Conservation (phyloP, 2,329 filamentous ascomycete species). For the Rhynchosporium secalis region DNA sequence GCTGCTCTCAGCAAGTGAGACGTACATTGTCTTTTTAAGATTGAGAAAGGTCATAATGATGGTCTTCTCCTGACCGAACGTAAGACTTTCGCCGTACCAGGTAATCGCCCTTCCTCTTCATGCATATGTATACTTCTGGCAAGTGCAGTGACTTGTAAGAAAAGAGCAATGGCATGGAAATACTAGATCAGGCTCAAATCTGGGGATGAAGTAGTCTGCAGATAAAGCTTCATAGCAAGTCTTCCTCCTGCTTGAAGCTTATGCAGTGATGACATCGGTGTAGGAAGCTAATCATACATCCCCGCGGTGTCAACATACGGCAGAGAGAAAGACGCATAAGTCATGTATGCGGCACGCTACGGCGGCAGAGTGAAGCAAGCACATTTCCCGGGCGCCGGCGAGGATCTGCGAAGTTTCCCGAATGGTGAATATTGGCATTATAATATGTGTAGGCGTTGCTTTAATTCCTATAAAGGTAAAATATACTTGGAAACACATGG, state of each 20-base stretch:
- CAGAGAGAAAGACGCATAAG: neutral
- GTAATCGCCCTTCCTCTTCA: too few species aligned
- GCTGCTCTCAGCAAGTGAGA: neutral
- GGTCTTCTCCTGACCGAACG: neutral
- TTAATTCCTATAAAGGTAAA: too few species aligned
- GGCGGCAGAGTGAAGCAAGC: constrained; percentile 1
- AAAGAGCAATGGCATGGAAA: too few species aligned
- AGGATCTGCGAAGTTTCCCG: neutral
- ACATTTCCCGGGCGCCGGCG: neutral
- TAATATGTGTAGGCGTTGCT: too few species aligned
- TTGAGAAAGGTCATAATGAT: constrained; percentile 5
- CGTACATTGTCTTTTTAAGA: neutral
- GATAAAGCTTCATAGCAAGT: neutral
- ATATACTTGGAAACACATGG: too few species aligned
- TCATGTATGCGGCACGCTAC: neutral
- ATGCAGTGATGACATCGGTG: constrained; percentile 9
- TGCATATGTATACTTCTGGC: too few species aligned
- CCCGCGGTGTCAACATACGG: neutral
- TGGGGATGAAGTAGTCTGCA: neutral
- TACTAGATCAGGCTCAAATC: neutral
- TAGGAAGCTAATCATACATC: neutral
- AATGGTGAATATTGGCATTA: too few species aligned
- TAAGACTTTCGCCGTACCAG: neutral
- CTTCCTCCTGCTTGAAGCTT: neutral
- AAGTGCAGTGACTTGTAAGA: too few species aligned